phyloP scores from a whole-genome alignment of 805 yeast genomes.

The Wickerhamiella sorbophila region DNA sequence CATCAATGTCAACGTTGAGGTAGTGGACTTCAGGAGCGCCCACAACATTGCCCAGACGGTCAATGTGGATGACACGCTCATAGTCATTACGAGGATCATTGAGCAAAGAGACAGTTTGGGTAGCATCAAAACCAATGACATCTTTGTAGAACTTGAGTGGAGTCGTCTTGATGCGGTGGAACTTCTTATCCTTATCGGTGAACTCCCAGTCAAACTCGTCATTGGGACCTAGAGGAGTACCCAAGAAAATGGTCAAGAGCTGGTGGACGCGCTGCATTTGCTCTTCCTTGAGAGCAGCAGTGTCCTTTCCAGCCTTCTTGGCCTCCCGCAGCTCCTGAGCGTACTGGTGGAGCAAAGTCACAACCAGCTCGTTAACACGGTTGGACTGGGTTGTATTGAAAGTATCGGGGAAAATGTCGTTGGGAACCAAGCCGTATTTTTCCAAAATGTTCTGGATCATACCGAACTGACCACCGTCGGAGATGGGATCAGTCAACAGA shows the following conservation, averaged over 20 bases:
- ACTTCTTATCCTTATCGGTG: slow-evolving; percentile 48
- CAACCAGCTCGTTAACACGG: slow-evolving; percentile 44
- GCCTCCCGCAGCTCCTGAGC: slow-evolving; percentile 54
- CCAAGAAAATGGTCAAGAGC: slow-evolving; percentile 53
- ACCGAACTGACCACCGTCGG: slow-evolving; percentile 82
- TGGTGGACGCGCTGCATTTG: slow-evolving; percentile 46
- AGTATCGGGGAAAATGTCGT: slow-evolving; percentile 57
- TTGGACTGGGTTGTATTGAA: slow-evolving; percentile 38
- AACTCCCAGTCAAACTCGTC: slow-evolving; percentile 63
- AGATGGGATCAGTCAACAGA: slow-evolving; percentile 48
- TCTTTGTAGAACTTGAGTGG: slow-evolving; percentile 51
- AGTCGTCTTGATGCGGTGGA: slow-evolving; percentile 36
- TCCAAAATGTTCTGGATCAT: slow-evolving; percentile 65
- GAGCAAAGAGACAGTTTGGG: slow-evolving; percentile 47
- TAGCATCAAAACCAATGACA: slow-evolving; percentile 38
- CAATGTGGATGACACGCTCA: slow-evolving; percentile 51
- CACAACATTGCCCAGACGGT: slow-evolving; percentile 56
- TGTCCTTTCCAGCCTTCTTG: slow-evolving; percentile 29
- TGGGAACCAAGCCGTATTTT: slow-evolving; percentile 73
- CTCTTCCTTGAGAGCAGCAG: slow-evolving; percentile 29
- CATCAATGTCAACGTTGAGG: slow-evolving; percentile 48
- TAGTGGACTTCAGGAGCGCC: slow-evolving; percentile 61
- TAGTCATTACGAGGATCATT: slow-evolving; percentile 72
- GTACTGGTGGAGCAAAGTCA: slow-evolving; percentile 61
- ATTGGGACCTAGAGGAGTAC: slow-evolving; percentile 63